Evolutionary conservation across 129 eudicot genomes (phyloP).

Genomic region (Deinandra increscens): DNA sequence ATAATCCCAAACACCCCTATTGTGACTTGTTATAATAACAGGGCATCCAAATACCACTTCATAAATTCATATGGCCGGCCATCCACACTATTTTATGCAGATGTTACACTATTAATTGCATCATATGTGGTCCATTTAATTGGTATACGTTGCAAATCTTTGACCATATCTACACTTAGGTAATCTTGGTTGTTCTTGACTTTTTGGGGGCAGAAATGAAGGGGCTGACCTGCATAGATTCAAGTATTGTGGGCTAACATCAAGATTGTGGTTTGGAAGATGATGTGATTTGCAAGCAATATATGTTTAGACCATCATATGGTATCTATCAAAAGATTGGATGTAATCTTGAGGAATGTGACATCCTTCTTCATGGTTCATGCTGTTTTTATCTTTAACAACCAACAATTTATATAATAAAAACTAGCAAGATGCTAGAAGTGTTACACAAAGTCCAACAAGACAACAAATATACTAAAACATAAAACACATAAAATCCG

Average conservation of each 20-base stretch:
- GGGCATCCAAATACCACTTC: not conserved
- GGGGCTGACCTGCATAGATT: slow-evolving; percentile 21
- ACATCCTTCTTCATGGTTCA: slow-evolving; percentile 22
- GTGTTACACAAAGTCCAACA: too few species aligned
- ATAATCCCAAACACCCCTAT: not conserved
- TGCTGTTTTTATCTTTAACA: slow-evolving; percentile 29
- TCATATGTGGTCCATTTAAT: slow-evolving; percentile 10
- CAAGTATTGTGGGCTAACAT: slow-evolving; percentile 24
- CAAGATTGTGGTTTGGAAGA: slow-evolving; percentile 23
- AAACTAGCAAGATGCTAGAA: too few species aligned
- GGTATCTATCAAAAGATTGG: slow-evolving; percentile 18
- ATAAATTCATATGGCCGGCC: not conserved
- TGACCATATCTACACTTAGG: slow-evolving; percentile 20
- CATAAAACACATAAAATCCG: too few species aligned
- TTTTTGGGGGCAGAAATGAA: not conserved
- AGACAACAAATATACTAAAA: too few species aligned
- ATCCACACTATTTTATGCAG: slow-evolving; percentile 8
- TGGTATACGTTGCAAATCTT: slow-evolving; percentile 21
- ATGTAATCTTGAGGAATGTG: slow-evolving; percentile 25
- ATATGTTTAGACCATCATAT: slow-evolving; percentile 30
- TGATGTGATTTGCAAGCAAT: slow-evolving; percentile 10
- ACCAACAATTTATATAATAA: too few species aligned
- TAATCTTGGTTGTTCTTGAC: slow-evolving; percentile 14
- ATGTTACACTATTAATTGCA: slow-evolving; percentile 10
- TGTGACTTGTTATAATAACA: not conserved